These are phyloP conservation scores for Verticillium albo-atrum DNA, from an alignment of 2,329 filamentous ascomycete genomes.

Conservation along the genomic window DNA sequence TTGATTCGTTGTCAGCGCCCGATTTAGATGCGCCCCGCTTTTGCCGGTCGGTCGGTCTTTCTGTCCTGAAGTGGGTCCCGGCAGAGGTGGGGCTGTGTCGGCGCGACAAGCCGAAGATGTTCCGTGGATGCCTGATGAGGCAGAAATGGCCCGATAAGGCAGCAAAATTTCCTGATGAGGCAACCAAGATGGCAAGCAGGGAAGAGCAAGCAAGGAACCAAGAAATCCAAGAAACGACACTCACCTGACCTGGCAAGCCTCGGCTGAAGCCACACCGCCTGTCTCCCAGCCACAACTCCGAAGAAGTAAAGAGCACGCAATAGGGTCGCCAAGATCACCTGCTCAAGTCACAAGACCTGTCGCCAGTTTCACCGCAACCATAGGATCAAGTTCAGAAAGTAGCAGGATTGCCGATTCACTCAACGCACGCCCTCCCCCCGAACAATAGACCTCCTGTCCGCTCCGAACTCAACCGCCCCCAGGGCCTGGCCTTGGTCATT, in stretches of 20 bases:
- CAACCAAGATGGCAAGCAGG: too few species aligned
- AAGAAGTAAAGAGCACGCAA: neutral
- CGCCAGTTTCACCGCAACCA: neutral
- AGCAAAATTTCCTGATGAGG: too few species aligned
- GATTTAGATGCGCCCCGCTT: neutral
- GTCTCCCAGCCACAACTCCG: neutral
- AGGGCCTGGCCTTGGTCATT: neutral
- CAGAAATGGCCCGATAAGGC: neutral
- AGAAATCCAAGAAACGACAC: neutral
- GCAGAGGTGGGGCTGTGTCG: neutral
- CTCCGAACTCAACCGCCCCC: neutral
- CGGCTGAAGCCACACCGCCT: neutral
- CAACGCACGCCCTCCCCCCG: neutral
- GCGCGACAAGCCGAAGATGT: neutral
- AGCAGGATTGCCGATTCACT: neutral
- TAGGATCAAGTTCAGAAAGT: neutral
- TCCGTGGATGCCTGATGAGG: neutral
- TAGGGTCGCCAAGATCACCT: neutral
- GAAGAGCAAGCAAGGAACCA: too few species aligned
- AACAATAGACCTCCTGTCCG: neutral
- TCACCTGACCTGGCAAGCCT: neutral
- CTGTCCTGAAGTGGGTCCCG: too few species aligned
- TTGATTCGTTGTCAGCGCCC: constrained; percentile 7
- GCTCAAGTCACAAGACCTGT: neutral
- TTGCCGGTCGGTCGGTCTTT: neutral